These are phyloP conservation scores for Babesia caballi DNA, from an alignment of 169 alveolate genomes.

Conservation along the genomic window DNA sequence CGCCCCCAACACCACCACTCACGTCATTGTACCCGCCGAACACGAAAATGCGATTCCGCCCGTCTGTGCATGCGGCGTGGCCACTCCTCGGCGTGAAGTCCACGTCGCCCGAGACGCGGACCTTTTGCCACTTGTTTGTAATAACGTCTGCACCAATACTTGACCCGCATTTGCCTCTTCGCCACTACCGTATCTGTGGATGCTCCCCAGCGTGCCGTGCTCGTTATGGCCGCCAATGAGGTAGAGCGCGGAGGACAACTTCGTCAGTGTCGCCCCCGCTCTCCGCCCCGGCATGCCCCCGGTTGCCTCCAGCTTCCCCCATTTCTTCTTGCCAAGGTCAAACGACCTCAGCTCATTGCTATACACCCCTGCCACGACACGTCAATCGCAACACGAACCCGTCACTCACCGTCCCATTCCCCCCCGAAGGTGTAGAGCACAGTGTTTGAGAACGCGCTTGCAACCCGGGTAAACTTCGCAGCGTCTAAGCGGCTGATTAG, in stretches of 20 bases:
- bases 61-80: constrained; percentile 61
- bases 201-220: constrained; percentile 46
- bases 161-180: not conserved
- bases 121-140: constrained; percentile 50
- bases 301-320: constrained; percentile 21
- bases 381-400: not conserved
- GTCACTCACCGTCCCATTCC: constrained; percentile 33
- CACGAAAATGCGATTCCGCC: constrained; percentile 59
- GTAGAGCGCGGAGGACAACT: constrained; percentile 39
- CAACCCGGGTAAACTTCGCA: not conserved
- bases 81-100: constrained; percentile 53
- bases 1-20: not conserved
- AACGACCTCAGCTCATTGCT: constrained; percentile 11
- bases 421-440: constrained; percentile 48
- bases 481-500: not conserved
- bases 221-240: constrained; percentile 61
- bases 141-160: constrained; percentile 8
- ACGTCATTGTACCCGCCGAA: constrained; percentile 68
- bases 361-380: constrained; percentile 8
- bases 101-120: constrained; percentile 2
- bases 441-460: constrained; percentile 25
- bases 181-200: constrained; percentile 42
- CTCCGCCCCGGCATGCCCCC: constrained; percentile 40
- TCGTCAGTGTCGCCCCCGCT: constrained; percentile 57
- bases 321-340: constrained; percentile 4